Evolutionary conservation across 2,329 filamentous ascomycete species (phyloP), one percentile per base, ranked within the genome.

Genomic region (Colletotrichum theobromicola): DNA sequence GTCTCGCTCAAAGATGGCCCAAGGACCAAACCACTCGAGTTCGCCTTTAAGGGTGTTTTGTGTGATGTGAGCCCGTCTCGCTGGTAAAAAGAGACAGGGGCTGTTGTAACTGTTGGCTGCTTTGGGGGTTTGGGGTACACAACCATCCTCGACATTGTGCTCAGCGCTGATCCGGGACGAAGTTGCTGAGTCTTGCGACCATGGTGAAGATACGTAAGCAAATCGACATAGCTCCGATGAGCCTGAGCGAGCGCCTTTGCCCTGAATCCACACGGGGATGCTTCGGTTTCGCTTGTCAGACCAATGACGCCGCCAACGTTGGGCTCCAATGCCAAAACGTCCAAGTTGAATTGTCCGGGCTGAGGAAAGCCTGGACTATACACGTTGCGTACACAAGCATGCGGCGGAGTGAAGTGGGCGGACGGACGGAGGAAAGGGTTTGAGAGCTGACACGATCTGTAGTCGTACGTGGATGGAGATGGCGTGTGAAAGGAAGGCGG

Each of bases 211-310:
- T 90, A 91, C 12, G 91, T 85, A 5, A 96, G 84, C 9, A 96
- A 87, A 76, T 95, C 92, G 62, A 94, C 87, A 82, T 96, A 96
- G 35, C 93, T 90, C 77, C 88, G 88, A 81, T 95, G 93, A n/a
- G 94, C 94, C 84, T 92, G 92, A 16, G 89, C 86, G 28, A 95
- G 84, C 4, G 91, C 90, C 76, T 91, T 93, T 76, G 95, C 93
- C 77, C 91, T 93, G 80, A 94, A 94, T 10, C 83, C 84, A 18
- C 80, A 68, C 18, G 83, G 82, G 5, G 83, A 79, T 18, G 80
- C 21, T 37, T 62, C 57, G 32, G 13, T 28, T 13, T 46, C 42
- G 13, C 34, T n/a, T 37, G 24, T 7, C 50, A 28, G 24, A 8
- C 16, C 35, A 42, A 32, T 35, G 15, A 21, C 53, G 8, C 82